Evolutionary conservation across 345 rosid species (phyloP).

Genomic region (Eucalyptus sp.): DNA sequence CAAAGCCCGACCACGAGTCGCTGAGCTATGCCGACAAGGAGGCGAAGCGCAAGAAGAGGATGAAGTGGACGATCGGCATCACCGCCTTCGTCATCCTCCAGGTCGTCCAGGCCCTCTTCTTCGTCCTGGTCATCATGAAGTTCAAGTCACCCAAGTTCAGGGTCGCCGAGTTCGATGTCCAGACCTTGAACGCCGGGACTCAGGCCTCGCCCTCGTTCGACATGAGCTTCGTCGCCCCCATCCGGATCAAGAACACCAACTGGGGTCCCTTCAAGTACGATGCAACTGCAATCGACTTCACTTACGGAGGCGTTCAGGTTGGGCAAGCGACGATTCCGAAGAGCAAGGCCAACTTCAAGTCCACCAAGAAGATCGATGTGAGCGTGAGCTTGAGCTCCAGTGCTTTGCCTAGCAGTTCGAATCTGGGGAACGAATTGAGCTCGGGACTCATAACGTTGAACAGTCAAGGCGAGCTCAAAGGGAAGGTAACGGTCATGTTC

Average conservation of each 20-base stretch:
- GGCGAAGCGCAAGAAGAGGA: background rate
- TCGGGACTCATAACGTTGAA: background rate
- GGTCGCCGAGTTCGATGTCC: background rate
- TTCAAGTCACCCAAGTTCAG: background rate
- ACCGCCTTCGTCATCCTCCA: background rate
- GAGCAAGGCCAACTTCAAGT: background rate
- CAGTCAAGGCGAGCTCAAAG: background rate
- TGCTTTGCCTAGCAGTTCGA: background rate
- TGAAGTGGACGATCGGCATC: background rate
- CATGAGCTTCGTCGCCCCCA: background rate
- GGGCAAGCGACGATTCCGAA: background rate
- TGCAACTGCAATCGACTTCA: background rate
- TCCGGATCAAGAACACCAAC: background rate
- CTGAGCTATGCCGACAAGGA: background rate
- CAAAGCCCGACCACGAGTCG: background rate
- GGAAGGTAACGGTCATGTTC: background rate
- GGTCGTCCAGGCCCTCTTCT: background rate
- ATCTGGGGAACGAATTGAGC: background rate
- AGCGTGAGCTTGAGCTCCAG: background rate
- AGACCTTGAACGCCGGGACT: background rate
- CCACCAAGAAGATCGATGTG: background rate
- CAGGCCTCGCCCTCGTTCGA: background rate
- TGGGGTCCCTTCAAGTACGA: background rate
- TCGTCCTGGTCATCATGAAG: background rate
- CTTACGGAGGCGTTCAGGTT: background rate